Conservation (phyloP, 179 eudicot genomes). For the Corrigiola litoralis region DNA sequence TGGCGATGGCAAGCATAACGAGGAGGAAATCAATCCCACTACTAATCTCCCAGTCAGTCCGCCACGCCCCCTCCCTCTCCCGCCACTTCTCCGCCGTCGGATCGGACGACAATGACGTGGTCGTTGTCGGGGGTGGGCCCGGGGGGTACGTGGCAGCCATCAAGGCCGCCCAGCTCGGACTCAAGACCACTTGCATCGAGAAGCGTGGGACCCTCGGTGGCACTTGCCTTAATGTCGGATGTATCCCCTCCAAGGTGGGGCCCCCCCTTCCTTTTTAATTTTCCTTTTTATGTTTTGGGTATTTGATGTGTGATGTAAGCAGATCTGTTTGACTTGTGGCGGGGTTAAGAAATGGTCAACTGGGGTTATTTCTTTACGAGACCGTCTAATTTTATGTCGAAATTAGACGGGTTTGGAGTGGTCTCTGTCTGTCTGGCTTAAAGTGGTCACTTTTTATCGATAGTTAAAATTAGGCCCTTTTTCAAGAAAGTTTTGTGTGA, state of each 20-base stretch:
- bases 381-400: no score
- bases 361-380: no score
- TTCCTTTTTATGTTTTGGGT: neutral
- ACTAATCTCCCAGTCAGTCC: constrained; percentile 19
- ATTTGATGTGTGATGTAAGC: neutral
- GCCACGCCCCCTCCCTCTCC: constrained; percentile 26
- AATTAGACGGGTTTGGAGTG: no score
- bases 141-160: constrained; percentile 97
- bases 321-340: neutral
- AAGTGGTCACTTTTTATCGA: no score
- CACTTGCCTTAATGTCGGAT: constrained; percentile 91
- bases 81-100: constrained; percentile 48
- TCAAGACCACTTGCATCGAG: constrained; percentile 90
- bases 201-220: constrained; percentile 89
- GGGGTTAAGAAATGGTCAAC: no score
- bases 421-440: no score
- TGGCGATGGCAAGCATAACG: constrained; percentile 65
- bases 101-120: constrained; percentile 88
- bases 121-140: constrained; percentile 88
- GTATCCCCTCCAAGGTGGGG: constrained; percentile 93
- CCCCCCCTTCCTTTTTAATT: neutral
- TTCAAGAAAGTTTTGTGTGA: no score
- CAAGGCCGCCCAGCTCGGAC: constrained; percentile 93
- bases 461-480: no score
- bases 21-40: constrained; percentile 43